A percentile compares a stretch with the other conserved stretches of the same genome.
phyloP scores from a whole-genome alignment of 148 eudicot species.

The Simmondsia chinensis region DNA sequence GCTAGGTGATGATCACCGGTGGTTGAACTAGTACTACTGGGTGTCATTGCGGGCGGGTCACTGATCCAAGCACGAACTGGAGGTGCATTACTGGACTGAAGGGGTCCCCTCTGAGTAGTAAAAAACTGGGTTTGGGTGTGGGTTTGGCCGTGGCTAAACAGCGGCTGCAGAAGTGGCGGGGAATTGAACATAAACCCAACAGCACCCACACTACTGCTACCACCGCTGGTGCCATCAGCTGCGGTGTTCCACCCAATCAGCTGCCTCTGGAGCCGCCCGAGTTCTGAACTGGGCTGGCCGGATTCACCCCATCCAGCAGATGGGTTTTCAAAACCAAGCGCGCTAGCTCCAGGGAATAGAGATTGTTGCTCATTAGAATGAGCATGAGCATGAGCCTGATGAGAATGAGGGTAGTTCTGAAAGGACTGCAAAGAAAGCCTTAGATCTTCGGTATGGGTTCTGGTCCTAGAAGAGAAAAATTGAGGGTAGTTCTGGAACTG shows the following conservation, averaged over 20 bases:
- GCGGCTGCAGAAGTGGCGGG: constrained; percentile 40
- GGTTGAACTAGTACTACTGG: too few relatives aligned
- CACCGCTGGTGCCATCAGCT: constrained; percentile 6
- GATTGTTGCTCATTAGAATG: constrained; percentile 22
- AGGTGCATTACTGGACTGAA: constrained; percentile 99
- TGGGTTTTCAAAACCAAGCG: constrained; percentile 42
- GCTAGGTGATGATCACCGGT: constrained; percentile 30
- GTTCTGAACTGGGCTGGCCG: constrained; percentile 26
- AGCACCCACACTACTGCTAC: constrained; percentile 16
- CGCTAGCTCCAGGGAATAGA: constrained; percentile 23
- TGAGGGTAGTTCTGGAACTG: constrained; percentile 41
- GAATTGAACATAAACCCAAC: constrained; percentile 37
- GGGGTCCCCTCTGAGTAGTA: constrained; percentile 99
- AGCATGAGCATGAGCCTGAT: constrained; percentile 9
- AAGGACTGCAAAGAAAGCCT: constrained; percentile 85
- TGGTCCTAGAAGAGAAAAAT: constrained; percentile 21
- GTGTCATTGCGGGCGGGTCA: constrained; percentile 39
- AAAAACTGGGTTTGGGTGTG: constrained; percentile 58
- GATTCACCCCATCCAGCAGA: too few relatives aligned
- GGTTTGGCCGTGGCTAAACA: constrained; percentile 45
- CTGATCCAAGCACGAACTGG: constrained; percentile 76
- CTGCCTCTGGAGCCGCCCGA: constrained; percentile 47
- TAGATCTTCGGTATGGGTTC: constrained; percentile 78
- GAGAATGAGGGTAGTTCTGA: constrained; percentile 44
- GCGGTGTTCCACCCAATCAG: constrained; percentile 55